phyloP scores from a whole-genome alignment of 495 filamentous ascomycete species.

The Hypoxylon lienhwacheense region DNA sequence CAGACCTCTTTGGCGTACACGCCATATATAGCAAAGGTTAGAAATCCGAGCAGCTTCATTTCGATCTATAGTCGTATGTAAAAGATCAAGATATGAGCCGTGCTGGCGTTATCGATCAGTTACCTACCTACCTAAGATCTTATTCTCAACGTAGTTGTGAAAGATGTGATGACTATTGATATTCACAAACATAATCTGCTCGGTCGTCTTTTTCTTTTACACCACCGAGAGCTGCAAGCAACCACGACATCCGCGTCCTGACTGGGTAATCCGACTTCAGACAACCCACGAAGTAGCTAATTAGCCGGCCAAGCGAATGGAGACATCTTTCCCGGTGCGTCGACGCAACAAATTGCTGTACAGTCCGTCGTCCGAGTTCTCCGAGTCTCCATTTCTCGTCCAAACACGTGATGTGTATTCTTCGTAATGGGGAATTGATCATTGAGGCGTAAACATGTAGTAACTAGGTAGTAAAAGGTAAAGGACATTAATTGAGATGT shows the following conservation, averaged over 20 bases:
- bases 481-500: too few relatives aligned
- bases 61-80: not conserved
- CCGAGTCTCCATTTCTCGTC: too few relatives aligned
- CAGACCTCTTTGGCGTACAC: slow-evolving; percentile 43
- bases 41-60: slow-evolving; percentile 11
- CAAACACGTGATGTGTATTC: too few relatives aligned
- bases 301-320: slow-evolving; percentile 18
- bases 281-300: slow-evolving; percentile 2
- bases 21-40: slow-evolving; percentile 11
- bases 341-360: too few relatives aligned
- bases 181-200: too few relatives aligned
- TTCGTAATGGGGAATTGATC: too few relatives aligned
- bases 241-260: not conserved
- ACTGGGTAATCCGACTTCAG: not conserved
- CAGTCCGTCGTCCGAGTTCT: too few relatives aligned
- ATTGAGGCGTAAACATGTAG: too few relatives aligned
- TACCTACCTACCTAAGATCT: too few relatives aligned
- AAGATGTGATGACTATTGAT: too few relatives aligned
- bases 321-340: not conserved
- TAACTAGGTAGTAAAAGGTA: too few relatives aligned
- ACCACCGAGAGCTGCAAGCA: not conserved
- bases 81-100: not conserved
- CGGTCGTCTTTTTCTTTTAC: not conserved
- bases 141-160: too few relatives aligned
- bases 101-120: not conserved